A percentile compares a stretch with the other conserved stretches of the same genome.
Evolutionary conservation across 441 rosid species (phyloP).

Genomic region (Croton setiger): DNA sequence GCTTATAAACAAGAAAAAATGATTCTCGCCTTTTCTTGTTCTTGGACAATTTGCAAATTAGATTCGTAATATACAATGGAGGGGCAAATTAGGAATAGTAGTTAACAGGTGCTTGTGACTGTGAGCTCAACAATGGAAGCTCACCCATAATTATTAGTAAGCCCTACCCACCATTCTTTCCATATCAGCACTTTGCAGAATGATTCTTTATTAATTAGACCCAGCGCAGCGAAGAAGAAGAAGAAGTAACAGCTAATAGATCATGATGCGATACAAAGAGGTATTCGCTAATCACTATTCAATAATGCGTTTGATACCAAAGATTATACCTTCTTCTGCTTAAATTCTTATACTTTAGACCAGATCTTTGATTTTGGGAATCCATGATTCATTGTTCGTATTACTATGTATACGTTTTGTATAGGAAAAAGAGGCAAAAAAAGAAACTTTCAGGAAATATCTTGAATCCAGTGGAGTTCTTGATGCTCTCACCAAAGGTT

Average conservation of each 20-base stretch:
- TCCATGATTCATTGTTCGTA: conserved; percentile 6
- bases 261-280: conserved; percentile 64
- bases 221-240: background rate
- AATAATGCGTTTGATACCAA: background rate
- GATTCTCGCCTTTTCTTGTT: no score
- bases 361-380: conserved; percentile 11
- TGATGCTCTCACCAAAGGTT: conserved; percentile 86
- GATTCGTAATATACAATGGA: no score
- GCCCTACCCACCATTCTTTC: conserved; percentile 19
- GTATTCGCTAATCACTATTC: conserved; percentile 18
- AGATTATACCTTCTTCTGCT: background rate
- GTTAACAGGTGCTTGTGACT: background rate
- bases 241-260: conserved; percentile 22
- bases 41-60: no score
- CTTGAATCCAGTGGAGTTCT: conserved; percentile 83
- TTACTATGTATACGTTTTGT: background rate
- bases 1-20: no score
- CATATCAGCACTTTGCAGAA: background rate
- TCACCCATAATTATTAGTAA: background rate
- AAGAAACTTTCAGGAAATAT: conserved; percentile 87
- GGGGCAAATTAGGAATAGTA: no score
- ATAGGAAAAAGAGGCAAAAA: conserved; percentile 90
- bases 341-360: background rate
- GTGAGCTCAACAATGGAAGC: background rate
- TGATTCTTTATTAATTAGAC: background rate